Base-by-base conservation (phyloP, 2,329 filamentous ascomycete genomes). In the Sarocladium brachiariae region DNA sequence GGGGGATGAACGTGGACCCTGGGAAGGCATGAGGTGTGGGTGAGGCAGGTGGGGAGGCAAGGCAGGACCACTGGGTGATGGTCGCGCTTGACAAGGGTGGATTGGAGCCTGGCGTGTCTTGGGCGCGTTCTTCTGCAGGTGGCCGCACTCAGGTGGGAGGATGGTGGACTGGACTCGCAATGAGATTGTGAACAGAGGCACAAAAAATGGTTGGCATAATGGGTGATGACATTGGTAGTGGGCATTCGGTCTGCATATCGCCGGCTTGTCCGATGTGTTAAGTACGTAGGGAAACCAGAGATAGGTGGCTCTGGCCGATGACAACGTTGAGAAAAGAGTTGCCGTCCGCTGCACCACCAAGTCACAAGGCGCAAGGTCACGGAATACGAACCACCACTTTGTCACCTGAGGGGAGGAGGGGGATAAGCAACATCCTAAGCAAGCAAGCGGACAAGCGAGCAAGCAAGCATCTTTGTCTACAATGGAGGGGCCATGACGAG, bases 41-140 rank as follows among this genome's bases (percentile, higher is more conserved):
- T 25, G 19, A 10, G 19, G 6, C n/a, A 14, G 24, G 43, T 31
- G 43, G 43, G 25, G 43, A 45, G 39, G 21, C 4, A 18, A 19
- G 25, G 30, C 25, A 16, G 25, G n/a, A 25, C 39, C 13, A 43
- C 39, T 43, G 21, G 23, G 23, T 43, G 39, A 16, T 31, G 43
- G 27, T 47, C 25, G 43, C 43, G 43, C 43, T 47, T 47, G 43
- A 30, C 43, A 6, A 33, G 43, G 43, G 43, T 47, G 43, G 23
- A 47, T 47, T 30, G 43, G 16, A 23, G 24, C 43, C 43, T 47
- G 43, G 43, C 43, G 43, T 47, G 43, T 47, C 43, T 31, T 33
- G 31, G 43, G 43, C 39, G 39, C 39, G 39, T 25, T 27, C 21
- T 27, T 23, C 21, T 43, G 39, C 23, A 43, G 39, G 39, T 27